Evolutionary conservation across 2,329 filamentous ascomycete genomes (phyloP).

Genomic region (Metarhizium brunneum): DNA sequence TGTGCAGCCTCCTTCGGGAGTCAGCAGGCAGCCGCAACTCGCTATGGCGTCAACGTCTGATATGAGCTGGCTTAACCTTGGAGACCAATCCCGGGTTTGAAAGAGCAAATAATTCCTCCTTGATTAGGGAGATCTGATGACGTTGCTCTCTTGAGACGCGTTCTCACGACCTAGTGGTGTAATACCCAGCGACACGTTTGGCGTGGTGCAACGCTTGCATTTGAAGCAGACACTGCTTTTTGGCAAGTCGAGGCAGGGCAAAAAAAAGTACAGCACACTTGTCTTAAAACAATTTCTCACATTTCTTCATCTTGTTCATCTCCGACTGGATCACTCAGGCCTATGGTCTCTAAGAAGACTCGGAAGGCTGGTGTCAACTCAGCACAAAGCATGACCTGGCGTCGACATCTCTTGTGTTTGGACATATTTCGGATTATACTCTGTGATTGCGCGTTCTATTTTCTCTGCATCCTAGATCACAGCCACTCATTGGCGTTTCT

Average conservation of each 20-base stretch:
- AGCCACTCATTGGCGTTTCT: conserved; percentile 19
- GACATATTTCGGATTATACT: conserved; percentile 23
- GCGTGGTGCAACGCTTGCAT: background rate
- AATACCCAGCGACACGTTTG: background rate
- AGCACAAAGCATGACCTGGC: conserved; percentile 17
- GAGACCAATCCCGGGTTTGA: conserved; percentile 28
- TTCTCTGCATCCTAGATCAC: conserved; percentile 26
- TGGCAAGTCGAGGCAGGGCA: background rate
- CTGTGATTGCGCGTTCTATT: conserved; percentile 14
- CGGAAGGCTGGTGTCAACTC: background rate
- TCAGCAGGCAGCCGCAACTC: conserved; percentile 42
- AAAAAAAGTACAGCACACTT: background rate
- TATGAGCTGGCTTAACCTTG: conserved; percentile 75
- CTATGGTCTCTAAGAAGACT: background rate
- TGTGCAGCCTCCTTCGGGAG: conserved; percentile 22
- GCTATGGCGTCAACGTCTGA: conserved; percentile 46
- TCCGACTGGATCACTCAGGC: background rate
- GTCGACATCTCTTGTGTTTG: conserved; percentile 18
- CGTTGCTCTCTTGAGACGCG: background rate
- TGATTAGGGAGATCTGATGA: background rate
- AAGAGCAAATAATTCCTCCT: background rate
- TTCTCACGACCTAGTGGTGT: background rate
- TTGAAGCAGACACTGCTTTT: background rate
- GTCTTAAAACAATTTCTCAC: background rate
- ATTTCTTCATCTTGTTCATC: background rate